phyloP scores from a whole-genome alignment of 768 basidiomycete species.

The Mycena indigotica region DNA sequence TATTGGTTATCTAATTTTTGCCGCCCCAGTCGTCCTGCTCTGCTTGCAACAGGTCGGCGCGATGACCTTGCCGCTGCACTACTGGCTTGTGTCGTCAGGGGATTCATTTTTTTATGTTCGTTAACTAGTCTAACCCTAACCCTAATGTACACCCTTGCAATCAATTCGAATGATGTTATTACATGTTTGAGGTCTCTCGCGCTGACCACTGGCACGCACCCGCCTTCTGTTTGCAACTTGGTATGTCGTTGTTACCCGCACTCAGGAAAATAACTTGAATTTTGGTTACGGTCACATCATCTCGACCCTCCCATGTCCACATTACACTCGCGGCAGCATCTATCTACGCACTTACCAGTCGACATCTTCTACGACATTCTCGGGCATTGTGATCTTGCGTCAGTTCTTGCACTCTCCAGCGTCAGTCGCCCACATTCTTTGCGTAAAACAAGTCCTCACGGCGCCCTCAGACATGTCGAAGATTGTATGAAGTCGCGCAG shows the following conservation, averaged over 20 bases:
- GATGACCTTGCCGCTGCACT: constrained; percentile 13
- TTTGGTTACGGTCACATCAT: no score
- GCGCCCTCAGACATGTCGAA: constrained; percentile 1
- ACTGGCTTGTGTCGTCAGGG: constrained; percentile 9
- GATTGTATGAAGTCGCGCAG: background rate
- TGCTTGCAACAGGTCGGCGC: constrained; percentile 9
- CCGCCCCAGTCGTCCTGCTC: constrained; percentile 3
- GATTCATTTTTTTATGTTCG: constrained; percentile 4
- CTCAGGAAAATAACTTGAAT: no score
- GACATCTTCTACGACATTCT: constrained; percentile 9
- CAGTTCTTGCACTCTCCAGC: constrained; percentile 1
- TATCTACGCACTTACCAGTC: no score
- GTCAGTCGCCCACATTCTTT: background rate
- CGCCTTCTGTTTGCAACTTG: no score
- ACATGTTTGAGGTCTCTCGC: no score
- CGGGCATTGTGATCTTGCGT: constrained; percentile 1
- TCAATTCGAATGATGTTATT: no score
- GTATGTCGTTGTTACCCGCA: no score
- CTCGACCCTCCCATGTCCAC: no score
- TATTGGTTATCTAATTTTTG: background rate
- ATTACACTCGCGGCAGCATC: no score
- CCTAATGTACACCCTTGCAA: background rate
- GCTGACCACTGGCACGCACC: no score
- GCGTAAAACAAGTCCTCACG: background rate
- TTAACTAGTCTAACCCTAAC: background rate